These are phyloP conservation scores for Dictyostelium brefeldianum DNA, from an alignment of 78 protist genomes.

Conservation along the genomic window DNA sequence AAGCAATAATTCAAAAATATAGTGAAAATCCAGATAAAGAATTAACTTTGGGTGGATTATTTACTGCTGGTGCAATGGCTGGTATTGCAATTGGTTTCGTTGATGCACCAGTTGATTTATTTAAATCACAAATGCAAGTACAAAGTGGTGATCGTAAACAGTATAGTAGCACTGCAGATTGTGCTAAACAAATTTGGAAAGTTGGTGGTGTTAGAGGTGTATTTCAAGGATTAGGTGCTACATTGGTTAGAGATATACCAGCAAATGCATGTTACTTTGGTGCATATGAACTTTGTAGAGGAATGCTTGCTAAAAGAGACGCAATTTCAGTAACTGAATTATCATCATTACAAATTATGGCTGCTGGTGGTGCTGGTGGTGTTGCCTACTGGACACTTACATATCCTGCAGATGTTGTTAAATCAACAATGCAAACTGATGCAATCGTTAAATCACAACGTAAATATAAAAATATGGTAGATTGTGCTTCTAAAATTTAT, in stretches of 20 bases:
- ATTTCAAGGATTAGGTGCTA: slow-evolving; percentile 77
- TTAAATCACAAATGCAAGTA: slow-evolving; percentile 83
- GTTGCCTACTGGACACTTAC: slow-evolving; percentile 87
- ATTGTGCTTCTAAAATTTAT: slow-evolving; percentile 73
- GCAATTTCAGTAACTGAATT: neutral
- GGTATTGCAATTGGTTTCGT: slow-evolving; percentile 76
- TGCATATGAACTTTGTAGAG: slow-evolving; percentile 53
- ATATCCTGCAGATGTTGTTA: slow-evolving; percentile 86
- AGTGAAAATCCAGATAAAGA: slow-evolving; percentile 4
- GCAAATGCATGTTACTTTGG: slow-evolving; percentile 83
- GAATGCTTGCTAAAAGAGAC: neutral
- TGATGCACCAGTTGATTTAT: slow-evolving; percentile 80
- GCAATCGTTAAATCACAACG: slow-evolving; percentile 42
- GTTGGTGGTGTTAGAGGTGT: slow-evolving; percentile 70
- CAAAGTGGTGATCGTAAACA: slow-evolving; percentile 32
- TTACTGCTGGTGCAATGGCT: slow-evolving; percentile 73
- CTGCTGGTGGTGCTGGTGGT: slow-evolving; percentile 87
- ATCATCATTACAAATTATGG: slow-evolving; percentile 61
- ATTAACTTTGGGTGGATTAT: slow-evolving; percentile 23
- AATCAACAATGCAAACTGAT: slow-evolving; percentile 87
- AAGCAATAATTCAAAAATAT: slow-evolving; percentile 28
- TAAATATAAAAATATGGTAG: slow-evolving; percentile 36
- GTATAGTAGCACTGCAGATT: slow-evolving; percentile 56
- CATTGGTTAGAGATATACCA: slow-evolving; percentile 70
- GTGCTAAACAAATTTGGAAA: slow-evolving; percentile 52